These are phyloP conservation scores for Aegilops speltoides DNA, from an alignment of 176 grass and related monocot genomes.

Conservation along the genomic window DNA sequence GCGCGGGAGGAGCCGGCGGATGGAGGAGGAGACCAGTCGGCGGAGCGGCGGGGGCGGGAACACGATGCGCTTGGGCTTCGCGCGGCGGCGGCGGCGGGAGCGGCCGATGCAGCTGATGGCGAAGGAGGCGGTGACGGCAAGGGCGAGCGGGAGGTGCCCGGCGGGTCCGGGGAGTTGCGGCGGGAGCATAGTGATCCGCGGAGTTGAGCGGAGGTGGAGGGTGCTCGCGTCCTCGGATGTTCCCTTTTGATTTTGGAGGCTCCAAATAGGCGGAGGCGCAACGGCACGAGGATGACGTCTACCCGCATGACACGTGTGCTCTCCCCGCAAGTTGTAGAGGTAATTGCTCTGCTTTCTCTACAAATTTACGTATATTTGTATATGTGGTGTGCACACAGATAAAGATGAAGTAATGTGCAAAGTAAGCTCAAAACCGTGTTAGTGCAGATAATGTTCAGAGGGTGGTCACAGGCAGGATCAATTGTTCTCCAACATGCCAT, in stretches of 20 bases:
- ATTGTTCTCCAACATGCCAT: not conserved
- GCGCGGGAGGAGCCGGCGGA: constrained; percentile 30
- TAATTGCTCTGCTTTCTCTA: not conserved
- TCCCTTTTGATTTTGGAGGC: constrained; percentile 15
- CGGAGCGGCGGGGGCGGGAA: constrained; percentile 25
- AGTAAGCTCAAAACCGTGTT: not conserved
- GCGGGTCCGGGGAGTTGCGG: not conserved
- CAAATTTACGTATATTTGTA: not conserved
- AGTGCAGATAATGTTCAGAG: not conserved
- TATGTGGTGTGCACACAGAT: not conserved
- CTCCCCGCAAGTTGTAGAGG: not conserved
- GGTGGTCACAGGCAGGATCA: not conserved
- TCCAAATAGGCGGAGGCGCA: not conserved
- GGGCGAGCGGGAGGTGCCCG: not conserved
- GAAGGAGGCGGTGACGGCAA: constrained; percentile 7
- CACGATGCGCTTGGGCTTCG: constrained; percentile 23
- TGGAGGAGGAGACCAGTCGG: constrained; percentile 33
- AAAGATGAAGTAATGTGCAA: not conserved
- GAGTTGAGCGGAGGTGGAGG: not conserved
- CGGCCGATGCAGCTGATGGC: constrained; percentile 16
- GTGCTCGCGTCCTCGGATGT: not conserved
- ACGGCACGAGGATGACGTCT: not conserved
- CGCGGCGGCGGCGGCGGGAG: not conserved
- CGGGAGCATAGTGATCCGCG: constrained; percentile 36
- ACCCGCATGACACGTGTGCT: not conserved